Percentiles rank a stretch among this genome's conserved stretches.
These are phyloP conservation scores for Trichoderma endophyticum DNA, from an alignment of 2,329 filamentous ascomycete genomes.

Conservation along the genomic window DNA sequence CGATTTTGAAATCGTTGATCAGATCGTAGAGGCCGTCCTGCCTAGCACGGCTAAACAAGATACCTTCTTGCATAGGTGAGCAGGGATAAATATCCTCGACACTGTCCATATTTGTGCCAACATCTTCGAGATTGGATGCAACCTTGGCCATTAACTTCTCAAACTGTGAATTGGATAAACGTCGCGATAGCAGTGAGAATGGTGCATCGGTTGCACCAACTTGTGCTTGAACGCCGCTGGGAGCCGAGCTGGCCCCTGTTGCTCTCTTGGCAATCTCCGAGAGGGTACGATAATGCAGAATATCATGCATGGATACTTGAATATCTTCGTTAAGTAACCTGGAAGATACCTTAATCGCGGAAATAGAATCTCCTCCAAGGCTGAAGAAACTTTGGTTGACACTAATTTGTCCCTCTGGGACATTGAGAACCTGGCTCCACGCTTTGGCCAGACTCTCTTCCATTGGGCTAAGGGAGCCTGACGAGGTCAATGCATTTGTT, in stretches of 20 bases:
- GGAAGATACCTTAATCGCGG: neutral
- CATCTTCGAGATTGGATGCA: neutral
- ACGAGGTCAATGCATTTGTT: neutral
- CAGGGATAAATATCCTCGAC: neutral
- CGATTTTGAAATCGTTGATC: neutral
- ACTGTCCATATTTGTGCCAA: neutral
- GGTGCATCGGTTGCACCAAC: neutral
- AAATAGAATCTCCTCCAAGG: neutral
- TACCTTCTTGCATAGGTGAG: neutral
- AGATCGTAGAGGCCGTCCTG: neutral
- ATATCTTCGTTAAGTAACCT: neutral
- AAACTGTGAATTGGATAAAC: neutral
- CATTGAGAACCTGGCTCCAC: neutral
- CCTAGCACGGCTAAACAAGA: neutral
- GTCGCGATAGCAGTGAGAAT: neutral
- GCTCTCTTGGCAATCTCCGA: neutral
- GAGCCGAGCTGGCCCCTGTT: neutral
- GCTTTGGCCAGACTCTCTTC: neutral
- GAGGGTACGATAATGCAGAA: neutral
- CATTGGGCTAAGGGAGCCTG: neutral
- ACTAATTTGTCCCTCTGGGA: neutral
- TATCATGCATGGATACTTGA: neutral
- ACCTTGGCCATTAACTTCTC: neutral
- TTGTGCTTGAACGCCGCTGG: neutral
- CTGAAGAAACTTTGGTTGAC: neutral